Evolutionary conservation across 805 yeast species (phyloP).

Genomic region (Metschnikowia kofuensis): DNA sequence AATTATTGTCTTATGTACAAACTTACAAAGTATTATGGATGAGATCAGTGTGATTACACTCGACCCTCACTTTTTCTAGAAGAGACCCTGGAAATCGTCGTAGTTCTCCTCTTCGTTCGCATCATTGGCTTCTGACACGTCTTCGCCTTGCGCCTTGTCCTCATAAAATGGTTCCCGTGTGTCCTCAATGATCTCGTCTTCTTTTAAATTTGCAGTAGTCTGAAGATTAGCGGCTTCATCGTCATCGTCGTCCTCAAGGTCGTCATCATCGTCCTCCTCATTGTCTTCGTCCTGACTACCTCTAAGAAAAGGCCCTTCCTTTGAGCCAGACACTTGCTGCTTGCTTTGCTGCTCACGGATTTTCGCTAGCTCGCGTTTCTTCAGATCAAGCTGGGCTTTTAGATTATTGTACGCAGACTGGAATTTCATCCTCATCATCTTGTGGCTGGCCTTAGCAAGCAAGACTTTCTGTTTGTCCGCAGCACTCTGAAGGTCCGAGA

Average conservation of each 20-base stretch:
- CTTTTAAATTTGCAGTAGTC: not conserved
- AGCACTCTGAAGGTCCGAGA: slow-evolving; percentile 73
- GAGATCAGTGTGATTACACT: not conserved
- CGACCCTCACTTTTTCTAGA: slow-evolving; percentile 3
- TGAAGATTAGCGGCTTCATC: not conserved
- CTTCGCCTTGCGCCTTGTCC: too few species aligned
- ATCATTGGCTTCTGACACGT: slow-evolving; percentile 1
- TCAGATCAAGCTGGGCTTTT: slow-evolving; percentile 77
- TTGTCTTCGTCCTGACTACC: slow-evolving; percentile 4
- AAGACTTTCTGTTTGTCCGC: slow-evolving; percentile 73
- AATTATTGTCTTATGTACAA: too few species aligned
- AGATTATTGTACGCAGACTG: slow-evolving; percentile 75
- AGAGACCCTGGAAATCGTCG: slow-evolving; percentile 31
- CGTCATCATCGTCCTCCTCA: slow-evolving; percentile 19
- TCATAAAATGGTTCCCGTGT: too few species aligned
- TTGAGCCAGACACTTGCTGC: slow-evolving; percentile 2
- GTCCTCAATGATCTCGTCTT: not conserved
- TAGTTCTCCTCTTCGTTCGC: slow-evolving; percentile 22
- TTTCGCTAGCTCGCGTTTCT: slow-evolving; percentile 29
- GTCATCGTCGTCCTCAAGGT: slow-evolving; percentile 25
- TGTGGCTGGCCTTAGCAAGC: slow-evolving; percentile 70
- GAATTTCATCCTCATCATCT: slow-evolving; percentile 83
- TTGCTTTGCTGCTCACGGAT: slow-evolving; percentile 17
- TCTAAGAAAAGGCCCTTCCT: not conserved
- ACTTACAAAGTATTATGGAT: too few species aligned